Evolutionary conservation across 495 filamentous ascomycete species (phyloP).

Genomic region (Penicillium cinerascens): DNA sequence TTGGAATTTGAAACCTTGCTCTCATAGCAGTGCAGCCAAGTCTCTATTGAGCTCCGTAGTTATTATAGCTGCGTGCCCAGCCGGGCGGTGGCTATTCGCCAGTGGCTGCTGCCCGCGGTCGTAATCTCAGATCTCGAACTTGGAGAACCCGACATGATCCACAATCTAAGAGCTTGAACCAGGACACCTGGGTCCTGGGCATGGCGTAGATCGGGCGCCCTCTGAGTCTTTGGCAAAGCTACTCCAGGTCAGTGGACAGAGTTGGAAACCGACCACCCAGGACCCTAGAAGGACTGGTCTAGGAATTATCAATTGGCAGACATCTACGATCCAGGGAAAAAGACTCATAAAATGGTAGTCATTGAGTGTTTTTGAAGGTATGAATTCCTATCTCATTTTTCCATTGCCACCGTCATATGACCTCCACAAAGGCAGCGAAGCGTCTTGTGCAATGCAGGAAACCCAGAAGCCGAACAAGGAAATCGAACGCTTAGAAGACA

Average conservation of each 20-base stretch:
- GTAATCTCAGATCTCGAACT: background rate
- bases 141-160: background rate
- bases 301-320: background rate
- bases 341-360: slow-evolving; percentile 37
- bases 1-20: background rate
- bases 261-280: background rate
- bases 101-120: no score
- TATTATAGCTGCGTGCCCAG: no score
- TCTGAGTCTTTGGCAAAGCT: background rate
- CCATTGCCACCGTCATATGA: slow-evolving; percentile 49
- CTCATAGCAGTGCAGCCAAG: no score
- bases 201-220: background rate
- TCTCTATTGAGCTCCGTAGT: background rate
- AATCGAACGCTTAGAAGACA: slow-evolving; percentile 77
- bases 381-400: slow-evolving; percentile 50
- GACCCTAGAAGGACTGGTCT: background rate
- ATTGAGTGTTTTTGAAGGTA: slow-evolving; percentile 43
- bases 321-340: background rate
- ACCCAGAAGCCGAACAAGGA: slow-evolving; percentile 50
- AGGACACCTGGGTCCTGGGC: background rate
- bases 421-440: slow-evolving; percentile 35
- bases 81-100: no score
- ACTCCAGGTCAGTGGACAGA: background rate
- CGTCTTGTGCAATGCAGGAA: slow-evolving; percentile 43
- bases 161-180: background rate